Base-by-base conservation (phyloP, 1,284 basidiomycete genomes). In the Trichosporon sp. region DNA sequence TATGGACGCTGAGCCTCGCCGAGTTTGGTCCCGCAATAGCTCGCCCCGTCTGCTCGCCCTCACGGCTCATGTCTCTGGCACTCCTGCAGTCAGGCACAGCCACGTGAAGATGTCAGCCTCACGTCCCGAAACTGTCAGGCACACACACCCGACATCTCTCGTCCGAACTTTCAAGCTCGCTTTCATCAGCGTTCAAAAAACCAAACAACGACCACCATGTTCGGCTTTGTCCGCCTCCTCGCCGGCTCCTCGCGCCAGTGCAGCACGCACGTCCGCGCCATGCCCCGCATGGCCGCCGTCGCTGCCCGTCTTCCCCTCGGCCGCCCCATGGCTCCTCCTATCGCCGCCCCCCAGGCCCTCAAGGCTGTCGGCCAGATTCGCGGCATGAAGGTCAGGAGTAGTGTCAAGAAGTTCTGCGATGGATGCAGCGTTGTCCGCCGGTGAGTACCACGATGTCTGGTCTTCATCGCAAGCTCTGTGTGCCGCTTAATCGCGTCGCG, bases 381-480 rank as follows among this genome's bases (percentile, higher is more conserved):
- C 74, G 94, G 94, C 51, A 97, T 98, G 92, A 99, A 98, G 87
- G 95, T 99, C 68, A 89, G 95, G 71, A 91, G 92, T 34, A 93
- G 93, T 8, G 92, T 98, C 75, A 98, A 97, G 85, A 86, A 88
- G 69, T 91, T 95, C 87, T 96, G 93, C 82, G 92, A 94, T 73
- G 92, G 92, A 13, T 96, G 93, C 83, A 89, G 87, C 73, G 85
- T 95, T 62, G 94, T 95, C 27, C 87, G 87, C 80, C 85, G 82
- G 81, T 82, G 70, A 73, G 80, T 75, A 58, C 21, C n/a, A n/a
- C n/a, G n/a, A n/a, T n/a, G n/a, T n/a, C n/a, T n/a, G n/a, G n/a
- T n/a, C n/a, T n/a, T n/a, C n/a, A n/a, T n/a, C n/a, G n/a, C n/a
- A n/a, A n/a, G n/a, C n/a, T n/a, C n/a, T n/a, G n/a, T n/a, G n/a